Base-by-base conservation (phyloP, 1,284 basidiomycete species). In the Heterobasidion irregulare region DNA sequence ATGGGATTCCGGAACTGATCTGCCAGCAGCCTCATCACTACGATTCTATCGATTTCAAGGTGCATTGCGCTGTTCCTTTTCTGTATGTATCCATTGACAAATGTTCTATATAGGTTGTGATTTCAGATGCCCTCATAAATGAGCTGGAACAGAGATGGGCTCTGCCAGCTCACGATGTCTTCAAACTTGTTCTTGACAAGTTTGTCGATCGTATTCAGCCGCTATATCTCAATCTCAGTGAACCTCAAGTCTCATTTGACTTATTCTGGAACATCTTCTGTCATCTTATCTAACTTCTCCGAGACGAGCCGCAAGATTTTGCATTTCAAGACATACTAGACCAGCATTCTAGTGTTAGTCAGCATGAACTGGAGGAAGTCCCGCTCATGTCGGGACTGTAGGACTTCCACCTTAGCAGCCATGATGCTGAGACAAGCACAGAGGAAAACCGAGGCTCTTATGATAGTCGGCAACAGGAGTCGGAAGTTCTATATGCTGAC, bases 1-100 rank as follows among this genome's bases (percentile, higher is more conserved):
- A 66, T 53, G 70, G 71, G 8, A 61, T 67, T 36, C 70, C 70
- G n/a, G 49, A 63, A 26, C 32, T 64, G 1, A 72, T 73, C 5
- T 38, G 57, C 26, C 38, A 47, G 2, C 56, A 59, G 4, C 64
- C 65, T 1, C 44, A 56, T 4, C 36, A 35, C 1, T 64, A 53
- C 50, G 47, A 55, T 16, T 34, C 58, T 8, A 9, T 36, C 9
- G 65, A 72, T 52, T 71, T 69, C 56, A 65, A 63, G 60, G 71
- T 70, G 53, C 10, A 58, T 35, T 48, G 7, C 1, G 32, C 2
- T 13, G 41, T 47, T 50, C n/a, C 8, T 15, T 10, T 36, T 50
- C 34, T 16, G 15, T 32, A n/a, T 15, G 7, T 15, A n/a, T 6
- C 26, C n/a, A 32, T 18, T 50, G 4, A 50, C 6, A 9, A 6